phyloP scores from a whole-genome alignment of 2,329 filamentous ascomycete genomes.

The Fusarium devonianum region DNA sequence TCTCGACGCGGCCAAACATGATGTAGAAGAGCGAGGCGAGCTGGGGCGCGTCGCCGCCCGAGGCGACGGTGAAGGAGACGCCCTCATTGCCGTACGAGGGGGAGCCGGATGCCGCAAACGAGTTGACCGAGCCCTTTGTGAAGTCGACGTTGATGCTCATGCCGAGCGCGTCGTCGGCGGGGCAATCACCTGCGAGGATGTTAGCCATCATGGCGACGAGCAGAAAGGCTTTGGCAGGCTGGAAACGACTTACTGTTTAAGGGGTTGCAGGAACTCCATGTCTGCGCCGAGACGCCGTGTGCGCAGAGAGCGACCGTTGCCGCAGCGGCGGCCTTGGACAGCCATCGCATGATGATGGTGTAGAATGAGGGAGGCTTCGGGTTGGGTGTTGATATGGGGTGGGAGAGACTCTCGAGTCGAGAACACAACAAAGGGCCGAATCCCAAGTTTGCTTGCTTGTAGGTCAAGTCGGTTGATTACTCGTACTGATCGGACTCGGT shows the following conservation, averaged over 20 bases:
- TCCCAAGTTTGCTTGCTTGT: background rate
- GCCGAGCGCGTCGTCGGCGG: conserved; percentile 80
- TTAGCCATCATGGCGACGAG: conserved; percentile 6
- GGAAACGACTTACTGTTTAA: conserved; percentile 44
- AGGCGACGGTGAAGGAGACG: conserved; percentile 78
- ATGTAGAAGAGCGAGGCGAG: conserved; percentile 95
- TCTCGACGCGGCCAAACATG: conserved; percentile 95
- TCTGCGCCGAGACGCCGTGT: conserved; percentile 46
- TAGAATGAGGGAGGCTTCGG: background rate
- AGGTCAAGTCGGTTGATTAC: no score
- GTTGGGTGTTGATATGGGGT: conserved; percentile 5
- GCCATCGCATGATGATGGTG: conserved; percentile 37
- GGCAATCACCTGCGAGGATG: conserved; percentile 62
- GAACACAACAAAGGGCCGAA: background rate
- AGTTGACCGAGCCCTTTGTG: conserved; percentile 76
- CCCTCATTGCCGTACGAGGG: conserved; percentile 80
- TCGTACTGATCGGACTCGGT: no score
- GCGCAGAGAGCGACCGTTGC: conserved; percentile 37
- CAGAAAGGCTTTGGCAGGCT: no score
- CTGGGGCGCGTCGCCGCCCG: conserved; percentile 83
- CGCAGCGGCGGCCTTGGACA: conserved; percentile 25
- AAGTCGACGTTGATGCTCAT: conserved; percentile 87
- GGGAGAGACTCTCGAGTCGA: no score
- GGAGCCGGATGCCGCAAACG: conserved; percentile 74
- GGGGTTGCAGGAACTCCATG: conserved; percentile 52